phyloP scores from a whole-genome alignment of 2,329 filamentous ascomycete species.

The Blastomyces parvus region DNA sequence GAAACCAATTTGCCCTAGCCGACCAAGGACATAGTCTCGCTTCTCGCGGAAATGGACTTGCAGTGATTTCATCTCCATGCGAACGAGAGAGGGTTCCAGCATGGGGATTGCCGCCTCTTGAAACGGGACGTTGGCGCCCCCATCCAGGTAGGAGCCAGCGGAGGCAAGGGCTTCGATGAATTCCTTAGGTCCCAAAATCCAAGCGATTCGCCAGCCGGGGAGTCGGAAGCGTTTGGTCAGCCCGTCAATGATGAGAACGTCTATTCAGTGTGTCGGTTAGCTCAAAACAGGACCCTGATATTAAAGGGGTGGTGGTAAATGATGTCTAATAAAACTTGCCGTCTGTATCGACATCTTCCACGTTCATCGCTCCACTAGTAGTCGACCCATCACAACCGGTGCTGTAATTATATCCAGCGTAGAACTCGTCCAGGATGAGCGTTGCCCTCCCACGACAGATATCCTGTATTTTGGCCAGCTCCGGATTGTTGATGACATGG shows the following conservation, averaged over 20 bases:
- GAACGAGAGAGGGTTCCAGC: slow-evolving; percentile 77
- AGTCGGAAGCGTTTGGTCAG: slow-evolving; percentile 95
- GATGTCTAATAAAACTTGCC: slow-evolving; percentile 21
- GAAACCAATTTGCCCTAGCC: slow-evolving; percentile 80
- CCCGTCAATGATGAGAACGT: slow-evolving; percentile 90
- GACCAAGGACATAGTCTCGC: slow-evolving; percentile 77
- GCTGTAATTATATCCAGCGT: slow-evolving; percentile 92
- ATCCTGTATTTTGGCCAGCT: slow-evolving; percentile 83
- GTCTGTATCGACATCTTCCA: slow-evolving; percentile 80
- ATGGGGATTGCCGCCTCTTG: slow-evolving; percentile 87
- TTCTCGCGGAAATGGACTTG: slow-evolving; percentile 87
- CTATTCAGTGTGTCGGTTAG: slow-evolving; percentile 31
- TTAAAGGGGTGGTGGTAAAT: slow-evolving; percentile 10
- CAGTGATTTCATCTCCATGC: slow-evolving; percentile 76
- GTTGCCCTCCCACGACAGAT: slow-evolving; percentile 85
- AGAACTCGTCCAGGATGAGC: slow-evolving; percentile 93
- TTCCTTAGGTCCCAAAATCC: slow-evolving; percentile 92
- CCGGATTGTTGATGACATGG: slow-evolving; percentile 71
- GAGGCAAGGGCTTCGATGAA: slow-evolving; percentile 90
- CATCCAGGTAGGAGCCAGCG: slow-evolving; percentile 88
- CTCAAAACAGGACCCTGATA: neutral
- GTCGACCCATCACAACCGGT: slow-evolving; percentile 82
- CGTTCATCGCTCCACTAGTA: slow-evolving; percentile 79
- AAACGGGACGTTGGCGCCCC: slow-evolving; percentile 89
- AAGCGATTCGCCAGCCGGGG: slow-evolving; percentile 91